phyloP scores from a whole-genome alignment of 345 rosid genomes.

The Sapria himalayana region DNA sequence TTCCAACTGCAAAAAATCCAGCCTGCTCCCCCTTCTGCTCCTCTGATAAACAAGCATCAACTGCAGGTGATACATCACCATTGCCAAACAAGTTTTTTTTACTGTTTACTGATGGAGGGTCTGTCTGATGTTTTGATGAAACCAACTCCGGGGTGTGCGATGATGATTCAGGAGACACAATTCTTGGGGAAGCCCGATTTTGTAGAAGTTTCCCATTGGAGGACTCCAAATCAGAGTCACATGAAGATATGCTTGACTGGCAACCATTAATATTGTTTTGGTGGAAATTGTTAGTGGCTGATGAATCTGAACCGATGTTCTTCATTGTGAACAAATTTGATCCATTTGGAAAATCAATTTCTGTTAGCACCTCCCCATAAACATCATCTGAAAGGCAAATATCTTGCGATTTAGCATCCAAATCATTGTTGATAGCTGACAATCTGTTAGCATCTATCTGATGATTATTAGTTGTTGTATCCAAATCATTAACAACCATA shows the following conservation, averaged over 20 bases:
- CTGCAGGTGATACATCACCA: neutral
- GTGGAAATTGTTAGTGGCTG: neutral
- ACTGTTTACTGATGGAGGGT: conserved; percentile 5
- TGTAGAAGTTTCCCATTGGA: neutral
- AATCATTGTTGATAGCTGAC: too few species aligned
- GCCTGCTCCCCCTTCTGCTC: conserved; percentile 17
- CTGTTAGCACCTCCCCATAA: neutral
- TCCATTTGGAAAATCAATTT: too few species aligned
- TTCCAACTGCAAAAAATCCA: conserved; percentile 17
- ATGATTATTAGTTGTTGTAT: neutral
- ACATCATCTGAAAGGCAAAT: neutral
- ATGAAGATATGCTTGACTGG: neutral
- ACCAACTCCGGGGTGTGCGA: neutral
- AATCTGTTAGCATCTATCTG: neutral
- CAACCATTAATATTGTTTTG: neutral
- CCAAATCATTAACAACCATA: neutral
- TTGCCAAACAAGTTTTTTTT: neutral
- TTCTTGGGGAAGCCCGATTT: neutral
- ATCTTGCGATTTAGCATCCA: too few species aligned
- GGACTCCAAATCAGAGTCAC: neutral
- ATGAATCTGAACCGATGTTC: neutral
- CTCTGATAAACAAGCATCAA: conserved; percentile 7
- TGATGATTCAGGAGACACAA: neutral
- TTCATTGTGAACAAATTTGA: neutral
- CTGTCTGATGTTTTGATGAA: too few species aligned